Evolutionary conservation across 2,329 filamentous ascomycete genomes (phyloP), one percentile per base, ranked within the genome.

Genomic region (Colletotrichum incanum): DNA sequence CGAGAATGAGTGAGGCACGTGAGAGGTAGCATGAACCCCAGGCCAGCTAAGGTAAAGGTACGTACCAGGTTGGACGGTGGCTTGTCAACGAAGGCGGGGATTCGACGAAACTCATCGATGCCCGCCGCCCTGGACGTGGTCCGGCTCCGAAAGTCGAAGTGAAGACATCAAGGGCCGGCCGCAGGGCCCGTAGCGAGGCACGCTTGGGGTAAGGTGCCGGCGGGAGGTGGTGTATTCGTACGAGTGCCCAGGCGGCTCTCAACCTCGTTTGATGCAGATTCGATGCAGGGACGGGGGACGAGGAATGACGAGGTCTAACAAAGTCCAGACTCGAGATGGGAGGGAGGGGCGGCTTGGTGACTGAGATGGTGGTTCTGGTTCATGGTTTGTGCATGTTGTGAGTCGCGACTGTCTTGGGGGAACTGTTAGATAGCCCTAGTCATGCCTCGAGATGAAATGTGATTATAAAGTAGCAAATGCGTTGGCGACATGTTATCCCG

Each of bases 231-330:
- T 50, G 20, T n/a, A 47, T 37, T 37, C 28, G n/a, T 16, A 56
- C 12, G 28, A n/a, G 31, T 50, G 23, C 26, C 49, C 7, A 52
- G 45, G 61, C 55, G 61, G 52, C 43, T 54, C 31, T 26, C 61
- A 45, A 52, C 50, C 47, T 49, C 62, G 49, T 65, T 71, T 71
- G 67, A 71, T 41, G 67, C 55, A 56, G 58, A 56, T 56, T 58
- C 37, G 26, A 62, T 62, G 64, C 68, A 71, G 64, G 63, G 68
- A 67, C 56, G 63, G 41, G 55, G 39, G 23, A 18, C 34, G 50
- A 41, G 41, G 60, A 65, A 56, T 65, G 60, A 41, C 31, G 58
- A 43, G 45, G 63, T 23, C 64, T 37, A 31, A 45, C 23, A 37
- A 41, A 69, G 59, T 49, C 60, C 37, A 58, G 59, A 34, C 47